Conservation (phyloP, 257 asterid genomes). For the Primulina huaijiensis region DNA sequence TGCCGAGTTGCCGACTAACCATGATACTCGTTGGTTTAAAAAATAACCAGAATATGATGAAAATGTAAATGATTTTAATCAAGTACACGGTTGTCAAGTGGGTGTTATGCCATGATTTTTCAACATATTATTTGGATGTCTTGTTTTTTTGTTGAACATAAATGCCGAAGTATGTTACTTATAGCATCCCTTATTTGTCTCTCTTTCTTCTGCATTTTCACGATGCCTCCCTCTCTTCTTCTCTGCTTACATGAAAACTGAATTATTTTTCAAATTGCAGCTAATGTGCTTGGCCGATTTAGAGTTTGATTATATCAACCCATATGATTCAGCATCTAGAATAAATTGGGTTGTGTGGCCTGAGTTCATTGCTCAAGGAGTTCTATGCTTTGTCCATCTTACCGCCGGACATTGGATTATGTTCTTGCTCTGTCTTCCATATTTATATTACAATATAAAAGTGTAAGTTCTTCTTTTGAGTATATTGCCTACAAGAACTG, state of each 20-base stretch:
- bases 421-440: constrained; percentile 69
- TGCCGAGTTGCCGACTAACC: neutral
- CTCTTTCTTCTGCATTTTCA: neutral
- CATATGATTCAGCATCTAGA: constrained; percentile 78
- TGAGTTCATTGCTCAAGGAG: constrained; percentile 62
- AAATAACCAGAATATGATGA: neutral
- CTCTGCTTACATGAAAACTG: constrained; percentile 21
- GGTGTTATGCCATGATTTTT: constrained; percentile 13
- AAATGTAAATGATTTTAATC: neutral
- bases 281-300: constrained; percentile 87
- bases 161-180: constrained; percentile 1
- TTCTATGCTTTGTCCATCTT: constrained; percentile 69
- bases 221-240: constrained; percentile 6
- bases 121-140: neutral
- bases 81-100: neutral
- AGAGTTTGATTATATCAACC: constrained; percentile 79
- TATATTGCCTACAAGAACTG: neutral
- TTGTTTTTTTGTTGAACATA: neutral
- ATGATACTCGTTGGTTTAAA: neutral
- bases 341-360: constrained; percentile 67
- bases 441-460: constrained; percentile 51
- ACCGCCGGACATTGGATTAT: constrained; percentile 80
- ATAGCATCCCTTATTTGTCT: neutral
- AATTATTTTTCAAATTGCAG: constrained; percentile 44
- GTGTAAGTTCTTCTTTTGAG: constrained; percentile 47